A percentile compares a stretch with the other conserved stretches of the same genome.
Evolutionary conservation across 441 rosid genomes (phyloP).

Genomic region (Lagerstroemia fauriei): DNA sequence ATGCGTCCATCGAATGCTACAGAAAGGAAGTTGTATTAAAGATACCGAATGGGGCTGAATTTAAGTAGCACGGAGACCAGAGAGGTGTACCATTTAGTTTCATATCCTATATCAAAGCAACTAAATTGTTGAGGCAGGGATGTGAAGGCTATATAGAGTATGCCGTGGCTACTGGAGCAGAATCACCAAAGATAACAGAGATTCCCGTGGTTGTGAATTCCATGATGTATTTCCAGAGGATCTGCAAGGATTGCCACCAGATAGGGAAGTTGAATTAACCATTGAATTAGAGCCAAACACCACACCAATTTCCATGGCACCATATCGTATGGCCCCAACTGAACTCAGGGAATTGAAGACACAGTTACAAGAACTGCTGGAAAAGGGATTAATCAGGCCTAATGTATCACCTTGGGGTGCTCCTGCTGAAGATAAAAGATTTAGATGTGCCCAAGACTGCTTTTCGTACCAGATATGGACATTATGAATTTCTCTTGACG

Average conservation of each 20-base stretch:
- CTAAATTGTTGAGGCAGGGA: not conserved
- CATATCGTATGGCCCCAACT: constrained; percentile 5
- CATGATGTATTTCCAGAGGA: not conserved
- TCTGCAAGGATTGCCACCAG: not conserved
- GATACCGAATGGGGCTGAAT: not conserved
- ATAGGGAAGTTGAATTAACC: not conserved
- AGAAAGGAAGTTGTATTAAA: not conserved
- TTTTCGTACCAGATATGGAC: constrained; percentile 10
- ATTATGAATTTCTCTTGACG: constrained; percentile 13
- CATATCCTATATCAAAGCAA: not conserved
- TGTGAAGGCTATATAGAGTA: not conserved
- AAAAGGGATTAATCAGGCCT: not conserved
- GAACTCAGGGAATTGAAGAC: not conserved
- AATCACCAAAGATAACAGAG: not conserved
- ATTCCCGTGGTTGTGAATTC: not conserved
- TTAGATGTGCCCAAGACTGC: not conserved
- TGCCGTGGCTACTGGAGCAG: not conserved
- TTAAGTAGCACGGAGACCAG: not conserved
- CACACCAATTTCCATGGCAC: not conserved
- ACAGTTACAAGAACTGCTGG: not conserved
- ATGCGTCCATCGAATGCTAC: not conserved
- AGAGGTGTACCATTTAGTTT: not conserved
- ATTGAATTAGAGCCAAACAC: not conserved
- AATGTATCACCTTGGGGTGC: constrained; percentile 12
- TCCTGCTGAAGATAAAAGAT: constrained; percentile 2